Percentiles rank a stretch among this genome's conserved stretches.
phyloP scores from a whole-genome alignment of 345 rosid genomes.

The Dovyalis caffra region DNA sequence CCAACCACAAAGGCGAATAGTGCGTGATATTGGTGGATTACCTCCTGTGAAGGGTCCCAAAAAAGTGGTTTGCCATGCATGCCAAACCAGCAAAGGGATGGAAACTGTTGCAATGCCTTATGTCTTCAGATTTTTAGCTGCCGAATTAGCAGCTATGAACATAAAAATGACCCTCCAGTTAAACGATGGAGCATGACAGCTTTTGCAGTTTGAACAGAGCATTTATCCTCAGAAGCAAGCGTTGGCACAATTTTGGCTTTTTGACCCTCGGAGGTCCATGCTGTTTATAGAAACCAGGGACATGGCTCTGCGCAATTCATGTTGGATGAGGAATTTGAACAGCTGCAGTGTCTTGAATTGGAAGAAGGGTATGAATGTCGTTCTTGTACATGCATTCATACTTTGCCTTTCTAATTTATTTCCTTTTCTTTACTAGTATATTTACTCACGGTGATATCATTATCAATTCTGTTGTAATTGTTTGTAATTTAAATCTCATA shows the following conservation, averaged over 20 bases:
- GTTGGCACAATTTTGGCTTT: neutral
- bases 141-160: conserved; percentile 94
- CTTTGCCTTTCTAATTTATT: too few relatives aligned
- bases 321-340: too few relatives aligned
- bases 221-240: neutral
- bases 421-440: too few relatives aligned
- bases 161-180: conserved; percentile 70
- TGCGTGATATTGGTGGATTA: conserved; percentile 59
- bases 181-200: conserved; percentile 41
- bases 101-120: conserved; percentile 95
- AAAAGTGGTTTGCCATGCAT: conserved; percentile 66
- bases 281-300: neutral
- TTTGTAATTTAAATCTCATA: too few relatives aligned
- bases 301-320: too few relatives aligned
- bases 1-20: conserved; percentile 54
- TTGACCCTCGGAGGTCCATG: neutral
- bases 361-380: neutral
- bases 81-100: conserved; percentile 87
- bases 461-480: too few relatives aligned
- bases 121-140: conserved; percentile 84
- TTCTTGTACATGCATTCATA: neutral
- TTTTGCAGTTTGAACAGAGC: neutral
- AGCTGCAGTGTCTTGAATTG: too few relatives aligned
- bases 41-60: conserved; percentile 70
- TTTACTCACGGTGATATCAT: too few relatives aligned